Evolutionary conservation across 202 grass and related monocot genomes (phyloP).

Genomic region (Dendrocalamus latiflorus): DNA sequence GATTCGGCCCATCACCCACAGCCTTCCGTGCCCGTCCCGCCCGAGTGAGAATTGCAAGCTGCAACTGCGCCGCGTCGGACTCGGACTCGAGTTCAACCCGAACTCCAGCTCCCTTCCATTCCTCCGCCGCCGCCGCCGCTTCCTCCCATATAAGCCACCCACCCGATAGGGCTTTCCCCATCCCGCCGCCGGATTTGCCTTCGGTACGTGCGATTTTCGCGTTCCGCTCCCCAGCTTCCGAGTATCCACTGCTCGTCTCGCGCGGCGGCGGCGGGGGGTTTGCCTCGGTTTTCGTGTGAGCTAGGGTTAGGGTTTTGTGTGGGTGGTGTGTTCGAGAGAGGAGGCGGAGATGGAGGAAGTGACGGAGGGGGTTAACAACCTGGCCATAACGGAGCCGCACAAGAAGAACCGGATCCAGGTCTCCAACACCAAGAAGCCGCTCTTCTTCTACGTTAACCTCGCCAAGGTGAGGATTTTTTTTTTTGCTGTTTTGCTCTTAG

Average conservation of each 20-base stretch:
- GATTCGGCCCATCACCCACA: neutral
- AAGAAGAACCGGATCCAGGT: conserved; percentile 92
- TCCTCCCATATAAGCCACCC: conserved; percentile 18
- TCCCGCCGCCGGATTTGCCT: neutral
- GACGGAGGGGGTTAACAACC: conserved; percentile 66
- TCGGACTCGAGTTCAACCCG: neutral
- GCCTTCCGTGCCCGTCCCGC: neutral
- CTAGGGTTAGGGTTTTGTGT: conserved; percentile 32
- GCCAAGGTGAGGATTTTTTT: conserved; percentile 43
- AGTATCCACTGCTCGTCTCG: neutral
- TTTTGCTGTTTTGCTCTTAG: neutral
- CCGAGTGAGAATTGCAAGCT: neutral
- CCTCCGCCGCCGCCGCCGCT: neutral
- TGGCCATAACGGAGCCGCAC: conserved; percentile 52
- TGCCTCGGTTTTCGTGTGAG: neutral
- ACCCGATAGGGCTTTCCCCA: conserved; percentile 17
- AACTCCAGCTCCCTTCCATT: neutral
- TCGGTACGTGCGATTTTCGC: neutral
- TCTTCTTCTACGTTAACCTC: conserved; percentile 81
- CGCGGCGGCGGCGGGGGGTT: conserved; percentile 1
- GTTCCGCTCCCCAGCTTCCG: neutral
- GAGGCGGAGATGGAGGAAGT: conserved; percentile 58
- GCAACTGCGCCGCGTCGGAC: neutral
- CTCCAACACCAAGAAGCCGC: conserved; percentile 79
- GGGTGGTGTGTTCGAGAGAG: neutral